These are phyloP conservation scores for Pyronema domesticum DNA, from an alignment of 495 filamentous ascomycete genomes.

Conservation along the genomic window DNA sequence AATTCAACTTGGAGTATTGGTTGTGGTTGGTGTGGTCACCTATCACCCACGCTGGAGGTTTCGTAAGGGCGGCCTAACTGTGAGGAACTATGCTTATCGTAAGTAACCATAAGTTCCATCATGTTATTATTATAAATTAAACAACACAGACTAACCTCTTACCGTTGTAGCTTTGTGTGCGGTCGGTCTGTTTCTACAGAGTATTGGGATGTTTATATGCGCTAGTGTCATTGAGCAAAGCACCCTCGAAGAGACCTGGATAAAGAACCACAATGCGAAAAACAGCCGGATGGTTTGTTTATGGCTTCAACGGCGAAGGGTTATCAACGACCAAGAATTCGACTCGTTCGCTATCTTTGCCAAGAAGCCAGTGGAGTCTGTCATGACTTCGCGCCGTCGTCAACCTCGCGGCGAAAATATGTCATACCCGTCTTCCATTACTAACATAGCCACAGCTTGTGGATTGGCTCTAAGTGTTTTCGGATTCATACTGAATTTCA, in stretches of 20 bases:
- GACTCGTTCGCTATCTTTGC: slow-evolving; percentile 6
- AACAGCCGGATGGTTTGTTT: slow-evolving; percentile 1
- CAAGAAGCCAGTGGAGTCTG: not conserved
- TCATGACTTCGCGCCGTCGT: not conserved
- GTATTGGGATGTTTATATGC: slow-evolving; percentile 21
- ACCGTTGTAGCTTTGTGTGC: not conserved
- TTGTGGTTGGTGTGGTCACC: slow-evolving; percentile 12
- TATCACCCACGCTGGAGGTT: not conserved
- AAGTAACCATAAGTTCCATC: not conserved
- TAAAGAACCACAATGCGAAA: not conserved
- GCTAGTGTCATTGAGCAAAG: slow-evolving; percentile 23
- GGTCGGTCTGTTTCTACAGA: slow-evolving; percentile 15
- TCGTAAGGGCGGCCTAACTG: not conserved
- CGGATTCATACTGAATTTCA: slow-evolving; percentile 33
- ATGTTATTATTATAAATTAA: not conserved
- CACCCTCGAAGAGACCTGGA: slow-evolving; percentile 11
- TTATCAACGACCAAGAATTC: slow-evolving; percentile 6
- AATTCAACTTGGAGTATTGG: slow-evolving; percentile 16
- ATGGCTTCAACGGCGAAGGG: slow-evolving; percentile 2
- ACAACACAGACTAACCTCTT: no score
- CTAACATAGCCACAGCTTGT: not conserved
- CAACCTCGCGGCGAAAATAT: not conserved
- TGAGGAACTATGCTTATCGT: slow-evolving; percentile 17
- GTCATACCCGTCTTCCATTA: not conserved
- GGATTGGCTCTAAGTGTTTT: slow-evolving; percentile 6